Base-by-base conservation (phyloP, 331 rosid genomes). In the Spiraea crenata region DNA sequence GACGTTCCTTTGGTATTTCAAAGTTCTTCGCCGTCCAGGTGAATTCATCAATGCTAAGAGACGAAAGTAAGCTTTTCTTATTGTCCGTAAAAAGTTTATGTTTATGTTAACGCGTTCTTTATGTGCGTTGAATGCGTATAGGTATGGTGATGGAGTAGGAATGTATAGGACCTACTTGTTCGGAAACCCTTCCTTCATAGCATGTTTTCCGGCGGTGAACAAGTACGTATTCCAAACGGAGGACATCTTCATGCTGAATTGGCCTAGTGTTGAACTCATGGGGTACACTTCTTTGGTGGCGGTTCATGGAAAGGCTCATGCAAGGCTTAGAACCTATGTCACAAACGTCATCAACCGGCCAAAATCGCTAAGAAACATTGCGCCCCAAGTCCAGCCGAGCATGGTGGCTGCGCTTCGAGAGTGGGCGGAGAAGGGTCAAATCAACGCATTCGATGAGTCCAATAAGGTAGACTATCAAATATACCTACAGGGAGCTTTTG, bases 91-190 rank as follows among this genome's bases (percentile, higher is more conserved):
- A 25, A 25, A 25, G 31, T 2, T 25, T 25, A 25, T 25, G 31
- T 25, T 25, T 25, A 25, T 25, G 31, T 25, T 25, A 25, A 25
- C 2, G 31, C 2, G 31, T 10, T 15, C 11, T 35, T 14, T 25
- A 25, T 25, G 31, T 25, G 31, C 2, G 31, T 25, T 25, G 31
- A 47, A 47, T 42, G 7, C 2, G 9, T 31, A 15, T 64, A 72
- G 85, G 66, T 85, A 82, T 15, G 90, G 85, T 0, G 79, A 83
- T 62, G 82, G 44, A 77, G 78, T 10, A 48, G 83, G 82, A 3
- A 7, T 81, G 74, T 86, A 62, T 38, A 73, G 83, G 72, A 78
- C 83, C 9, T 2, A 80, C 70, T 76, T 85, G 1, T 85, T 80
- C 49, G 80, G 87, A 17, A 3, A 74, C 72, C 82, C 83, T 2